A percentile compares a stretch with the other conserved stretches of the same genome.
phyloP scores from a whole-genome alignment of 352 stramenopile genomes.

The Aphanomyces cochlioides region DNA sequence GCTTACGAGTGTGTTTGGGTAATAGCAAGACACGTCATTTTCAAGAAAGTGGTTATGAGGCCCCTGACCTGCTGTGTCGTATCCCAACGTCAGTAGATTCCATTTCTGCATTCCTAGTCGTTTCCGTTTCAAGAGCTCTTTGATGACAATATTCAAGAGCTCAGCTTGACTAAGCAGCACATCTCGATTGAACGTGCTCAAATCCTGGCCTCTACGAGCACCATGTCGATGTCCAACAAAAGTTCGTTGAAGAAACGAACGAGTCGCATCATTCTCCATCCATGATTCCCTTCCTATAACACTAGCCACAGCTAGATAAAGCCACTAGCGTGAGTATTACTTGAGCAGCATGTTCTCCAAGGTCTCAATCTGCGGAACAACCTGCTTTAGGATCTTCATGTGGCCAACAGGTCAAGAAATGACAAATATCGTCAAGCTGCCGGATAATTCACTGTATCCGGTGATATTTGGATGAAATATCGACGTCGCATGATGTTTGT shows the following conservation, averaged over 20 bases:
- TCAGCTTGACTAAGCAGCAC: conserved; percentile 7
- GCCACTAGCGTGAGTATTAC: not conserved
- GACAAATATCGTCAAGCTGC: too few relatives aligned
- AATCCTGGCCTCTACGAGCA: not conserved
- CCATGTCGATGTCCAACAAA: not conserved
- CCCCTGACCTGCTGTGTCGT: conserved; percentile 46
- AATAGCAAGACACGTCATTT: conserved; percentile 65
- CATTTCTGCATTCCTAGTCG: not conserved
- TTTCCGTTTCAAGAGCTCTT: conserved; percentile 6
- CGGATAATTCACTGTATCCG: too few relatives aligned
- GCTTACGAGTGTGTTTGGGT: conserved; percentile 68
- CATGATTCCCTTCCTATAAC: not conserved
- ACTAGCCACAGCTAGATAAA: not conserved
- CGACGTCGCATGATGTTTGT: too few relatives aligned
- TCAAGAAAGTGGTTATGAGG: conserved; percentile 50
- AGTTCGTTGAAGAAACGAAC: not conserved
- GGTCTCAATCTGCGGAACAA: not conserved
- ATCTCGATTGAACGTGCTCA: not conserved
- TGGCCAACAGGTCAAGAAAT: too few relatives aligned
- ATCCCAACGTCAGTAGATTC: conserved; percentile 69
- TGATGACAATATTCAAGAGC: conserved; percentile 5
- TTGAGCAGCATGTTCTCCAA: not conserved
- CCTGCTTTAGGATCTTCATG: not conserved
- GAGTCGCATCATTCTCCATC: not conserved
- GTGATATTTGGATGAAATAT: too few relatives aligned